These are phyloP conservation scores for Cornus suecica DNA, from an alignment of 148 eudicot genomes.

Conservation along the genomic window DNA sequence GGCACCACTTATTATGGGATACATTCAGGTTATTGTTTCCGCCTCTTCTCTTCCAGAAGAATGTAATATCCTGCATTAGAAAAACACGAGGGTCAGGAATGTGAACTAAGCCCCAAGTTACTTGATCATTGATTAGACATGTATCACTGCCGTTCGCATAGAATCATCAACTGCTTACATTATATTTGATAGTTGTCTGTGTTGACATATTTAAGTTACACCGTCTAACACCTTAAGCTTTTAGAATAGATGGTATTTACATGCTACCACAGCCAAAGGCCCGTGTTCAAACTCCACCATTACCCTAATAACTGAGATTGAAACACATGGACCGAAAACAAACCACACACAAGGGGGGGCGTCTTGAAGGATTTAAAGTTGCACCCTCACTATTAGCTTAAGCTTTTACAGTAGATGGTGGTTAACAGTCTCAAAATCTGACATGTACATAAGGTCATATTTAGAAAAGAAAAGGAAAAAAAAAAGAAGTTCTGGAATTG, in stretches of 20 bases:
- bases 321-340: too few relatives aligned
- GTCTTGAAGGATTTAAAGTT: too few relatives aligned
- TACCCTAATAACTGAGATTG: too few relatives aligned
- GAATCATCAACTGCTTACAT: not conserved
- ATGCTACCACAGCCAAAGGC: too few relatives aligned
- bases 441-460: not conserved
- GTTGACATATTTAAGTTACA: too few relatives aligned
- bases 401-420: too few relatives aligned
- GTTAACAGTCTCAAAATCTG: not conserved
- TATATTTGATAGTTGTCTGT: not conserved
- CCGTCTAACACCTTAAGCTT: too few relatives aligned
- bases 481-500: not conserved
- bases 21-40: conserved; percentile 32
- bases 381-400: too few relatives aligned
- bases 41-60: conserved; percentile 53
- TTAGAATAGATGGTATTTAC: too few relatives aligned
- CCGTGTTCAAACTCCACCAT: too few relatives aligned
- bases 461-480: too few relatives aligned
- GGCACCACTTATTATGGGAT: conserved; percentile 44
- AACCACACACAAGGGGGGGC: too few relatives aligned
- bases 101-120: not conserved
- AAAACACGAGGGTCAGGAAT: not conserved
- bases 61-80: conserved; percentile 43
- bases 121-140: not conserved
- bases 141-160: not conserved